A percentile compares a stretch with the other conserved stretches of the same genome.
These are phyloP conservation scores for Botryotinia globosa DNA, from an alignment of 2,329 filamentous ascomycete species.

Conservation along the genomic window DNA sequence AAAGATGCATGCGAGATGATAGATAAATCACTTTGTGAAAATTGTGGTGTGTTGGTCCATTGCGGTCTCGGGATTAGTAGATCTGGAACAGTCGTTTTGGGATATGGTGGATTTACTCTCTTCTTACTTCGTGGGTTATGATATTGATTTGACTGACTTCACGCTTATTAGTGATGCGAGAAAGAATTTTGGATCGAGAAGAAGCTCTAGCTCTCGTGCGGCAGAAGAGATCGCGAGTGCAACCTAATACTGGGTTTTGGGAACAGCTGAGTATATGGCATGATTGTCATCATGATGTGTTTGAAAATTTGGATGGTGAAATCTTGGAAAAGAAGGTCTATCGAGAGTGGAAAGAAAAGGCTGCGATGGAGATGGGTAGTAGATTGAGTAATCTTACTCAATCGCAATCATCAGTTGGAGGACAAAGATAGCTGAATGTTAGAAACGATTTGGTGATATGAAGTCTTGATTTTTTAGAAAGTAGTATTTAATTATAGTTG, in stretches of 20 bases:
- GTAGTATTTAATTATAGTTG: neutral
- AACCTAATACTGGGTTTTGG: neutral
- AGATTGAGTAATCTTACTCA: neutral
- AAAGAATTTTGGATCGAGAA: neutral
- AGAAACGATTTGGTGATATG: neutral
- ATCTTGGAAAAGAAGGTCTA: neutral
- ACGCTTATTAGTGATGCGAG: neutral
- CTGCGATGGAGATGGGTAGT: neutral
- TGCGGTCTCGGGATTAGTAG: slow-evolving; percentile 6
- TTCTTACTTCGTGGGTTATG: too few relatives aligned
- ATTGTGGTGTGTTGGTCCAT: neutral
- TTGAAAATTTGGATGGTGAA: neutral
- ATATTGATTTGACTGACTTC: neutral
- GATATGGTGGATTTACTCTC: neutral
- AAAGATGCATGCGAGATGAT: neutral
- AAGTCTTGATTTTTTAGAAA: neutral
- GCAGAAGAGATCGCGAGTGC: neutral
- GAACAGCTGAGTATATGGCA: neutral
- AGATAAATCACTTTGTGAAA: neutral
- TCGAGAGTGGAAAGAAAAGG: neutral
- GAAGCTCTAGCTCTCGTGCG: neutral
- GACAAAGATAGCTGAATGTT: neutral
- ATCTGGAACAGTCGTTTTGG: neutral
- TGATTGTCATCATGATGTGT: neutral
- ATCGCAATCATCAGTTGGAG: neutral